Evolutionary conservation across 306 rosid genomes (phyloP), one percentile per base, ranked within the genome.

Genomic region (Arachis hypogaea): DNA sequence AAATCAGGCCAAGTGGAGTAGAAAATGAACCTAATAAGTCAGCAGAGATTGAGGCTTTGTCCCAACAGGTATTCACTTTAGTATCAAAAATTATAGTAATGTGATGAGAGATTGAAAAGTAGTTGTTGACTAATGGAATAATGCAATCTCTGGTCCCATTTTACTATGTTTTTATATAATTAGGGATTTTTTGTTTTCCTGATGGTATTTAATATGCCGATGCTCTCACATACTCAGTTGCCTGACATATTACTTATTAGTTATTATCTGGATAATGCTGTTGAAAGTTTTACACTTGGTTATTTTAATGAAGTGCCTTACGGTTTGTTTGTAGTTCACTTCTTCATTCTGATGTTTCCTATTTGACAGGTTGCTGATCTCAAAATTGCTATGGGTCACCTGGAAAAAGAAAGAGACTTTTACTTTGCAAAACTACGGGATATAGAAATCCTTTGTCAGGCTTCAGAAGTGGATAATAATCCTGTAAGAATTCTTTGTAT

Each of bases 351-450:
- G 30, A 9, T 42, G 18, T 69, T 59, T 70, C 16, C 38, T 75
- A 60, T 68, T 78, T 46, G 51, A 61, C 85, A 93, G 97, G 54
- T 93, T 75, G 77, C 87, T 28, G 97, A 87, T 67, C 96, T 90
- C 65, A 93, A 93, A 82, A 67, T 80, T 59, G 82, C 96, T 1
- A 86, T 93, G 69, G 90, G 88, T 84, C 67, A 77, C 74, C 86
- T 90, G 80, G 96, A 90, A 77, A 93, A 93, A 73, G 98, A 93
- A 74, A 80, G 97, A 81, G 96, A 90, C 68, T 93, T 93, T 62
- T 93, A 93, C 86, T 93, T 90, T 29, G 93, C 88, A 80, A 93
- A 93, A 77, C 80, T 93, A 72, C 82, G 96, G 73, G 98, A 93
- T 73, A 76, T 93, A 52, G 97, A 93, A 85, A 86, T 93, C 78